Base-by-base conservation (phyloP, 169 alveolate genomes). In the Toxoplasma gondii region DNA sequence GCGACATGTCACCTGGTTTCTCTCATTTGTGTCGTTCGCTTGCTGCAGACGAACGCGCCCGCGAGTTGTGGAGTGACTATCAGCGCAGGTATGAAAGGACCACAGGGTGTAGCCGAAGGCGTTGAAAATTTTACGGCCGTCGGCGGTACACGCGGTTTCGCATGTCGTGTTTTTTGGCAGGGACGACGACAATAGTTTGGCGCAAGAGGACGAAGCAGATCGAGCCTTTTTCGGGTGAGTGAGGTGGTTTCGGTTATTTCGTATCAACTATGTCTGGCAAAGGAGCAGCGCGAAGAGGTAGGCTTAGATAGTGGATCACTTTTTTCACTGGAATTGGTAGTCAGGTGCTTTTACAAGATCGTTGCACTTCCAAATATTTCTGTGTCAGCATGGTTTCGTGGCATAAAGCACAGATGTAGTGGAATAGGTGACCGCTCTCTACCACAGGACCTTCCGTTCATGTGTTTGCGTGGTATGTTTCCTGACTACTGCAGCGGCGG, bases 141-240 rank as follows among this genome's bases (percentile, higher is more conserved):
- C 58, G 58, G 22, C 0, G 58, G 58, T 49, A 0, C 58, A 49
- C 58, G 58, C 58, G 45, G 45, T 34, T 41, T 78, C 5, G 90
- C 10, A 0, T 16, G 90, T 41, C 39, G 0, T 22, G 58, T 44
- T 44, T 82, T 19, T 41, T 41, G 58, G 31, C 90, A 82, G 90
- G 39, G 90, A 82, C 49, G 41, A 39, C 67, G 88, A 81, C 2
- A 43, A 36, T 36, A 82, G 58, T 22, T 82, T 82, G 90, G 54
- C 90, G 36, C 54, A 45, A 31, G 90, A 82, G 31, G 90, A 82
- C 38, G 90, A 82, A 31, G 36, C 41, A 24, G 90, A 82, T 36
- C 90, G 90, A 29, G 90, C 90, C 38, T 82, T 82, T 36, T 19
- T 44, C 34, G 90, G 90, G 90, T 82, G 87, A 34, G 87, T 78